Percentiles rank a stretch among this genome's conserved stretches.
Evolutionary conservation across 2,329 filamentous ascomycete genomes (phyloP).

Genomic region (Aspergillus floridensis): DNA sequence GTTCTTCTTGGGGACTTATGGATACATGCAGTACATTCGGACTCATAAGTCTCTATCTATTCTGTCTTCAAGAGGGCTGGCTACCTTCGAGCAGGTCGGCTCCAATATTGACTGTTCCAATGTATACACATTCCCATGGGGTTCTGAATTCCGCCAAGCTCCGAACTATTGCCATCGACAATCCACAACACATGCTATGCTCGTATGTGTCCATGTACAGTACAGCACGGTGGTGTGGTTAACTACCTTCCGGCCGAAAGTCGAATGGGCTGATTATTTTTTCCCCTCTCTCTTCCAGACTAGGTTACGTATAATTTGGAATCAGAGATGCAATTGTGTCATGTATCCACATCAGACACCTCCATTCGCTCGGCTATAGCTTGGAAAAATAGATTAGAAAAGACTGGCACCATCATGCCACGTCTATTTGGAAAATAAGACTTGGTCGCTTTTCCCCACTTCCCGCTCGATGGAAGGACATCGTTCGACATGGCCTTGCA

Average conservation of each 20-base stretch:
- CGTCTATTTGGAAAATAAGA: constrained; percentile 1
- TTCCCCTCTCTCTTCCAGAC: too few species aligned
- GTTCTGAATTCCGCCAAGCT: too few species aligned
- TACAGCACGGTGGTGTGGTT: background rate
- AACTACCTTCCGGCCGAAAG: background rate
- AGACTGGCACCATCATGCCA: constrained; percentile 11
- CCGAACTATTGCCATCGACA: background rate
- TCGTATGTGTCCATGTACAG: too few species aligned
- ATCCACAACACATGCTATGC: too few species aligned
- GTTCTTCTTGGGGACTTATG: too few species aligned
- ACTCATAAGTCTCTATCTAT: too few species aligned
- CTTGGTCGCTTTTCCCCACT: background rate
- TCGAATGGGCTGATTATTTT: too few species aligned
- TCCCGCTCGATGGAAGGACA: background rate
- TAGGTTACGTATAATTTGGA: constrained; percentile 5
- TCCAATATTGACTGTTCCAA: too few species aligned
- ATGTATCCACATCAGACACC: background rate
- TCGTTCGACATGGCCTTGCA: background rate
- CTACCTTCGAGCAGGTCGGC: too few species aligned
- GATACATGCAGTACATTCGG: too few species aligned
- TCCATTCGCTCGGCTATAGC: background rate
- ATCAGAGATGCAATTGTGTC: constrained; percentile 6
- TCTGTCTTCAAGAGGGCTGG: too few species aligned
- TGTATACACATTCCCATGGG: too few species aligned
- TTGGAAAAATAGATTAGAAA: background rate